Evolutionary conservation across 1,139 yeast genomes (phyloP), one percentile per base, ranked within the genome.

Genomic region (Blastobotrys proliferans): DNA sequence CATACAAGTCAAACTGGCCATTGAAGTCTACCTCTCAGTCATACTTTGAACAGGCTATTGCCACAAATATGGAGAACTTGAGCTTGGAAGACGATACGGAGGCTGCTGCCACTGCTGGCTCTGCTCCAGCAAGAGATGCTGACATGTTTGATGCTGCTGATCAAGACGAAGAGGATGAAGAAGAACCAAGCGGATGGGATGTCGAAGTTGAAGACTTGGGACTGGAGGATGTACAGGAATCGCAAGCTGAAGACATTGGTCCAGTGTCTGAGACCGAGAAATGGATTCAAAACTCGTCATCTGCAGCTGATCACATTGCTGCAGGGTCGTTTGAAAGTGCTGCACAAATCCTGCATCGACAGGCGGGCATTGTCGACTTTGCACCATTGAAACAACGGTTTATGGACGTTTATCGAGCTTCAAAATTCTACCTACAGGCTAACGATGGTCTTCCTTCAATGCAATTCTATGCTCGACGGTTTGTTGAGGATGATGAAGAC

Each of bases 291-390:
- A 86, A 84, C 66, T 86, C 97, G 13, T 85, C 83, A 51, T 76
- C 92, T 41, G 88, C 97, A 3, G 97, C 96, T 29, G 88, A 86
- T 29, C 87, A 87, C 56, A 88, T 84, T 58, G 97, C 98, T 1
- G 90, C 97, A 1, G 99, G 99, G 54, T 86, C 94, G 4, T 88
- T 90, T 62, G 97, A 90, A 52, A 86, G 92, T 50, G 98, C 98
- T 35, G 94, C 97, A 29, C 92, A 87, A 55, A 76, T 94, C 60
- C 75, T 94, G 58, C 79, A 83, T 67, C 83, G 94, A 58, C 98
- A 94, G 66, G 73, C 83, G 42, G 98, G 97, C 54, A 77, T 86
- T 42, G 80, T 77, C 30, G 74, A 85, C 55, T 90, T 94, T 62
- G 95, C 81, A 57, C 98, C 98, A 18, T 74, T 94, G 53, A 81